phyloP scores from a whole-genome alignment of 179 eudicot genomes.

The Silene noctiflora region DNA sequence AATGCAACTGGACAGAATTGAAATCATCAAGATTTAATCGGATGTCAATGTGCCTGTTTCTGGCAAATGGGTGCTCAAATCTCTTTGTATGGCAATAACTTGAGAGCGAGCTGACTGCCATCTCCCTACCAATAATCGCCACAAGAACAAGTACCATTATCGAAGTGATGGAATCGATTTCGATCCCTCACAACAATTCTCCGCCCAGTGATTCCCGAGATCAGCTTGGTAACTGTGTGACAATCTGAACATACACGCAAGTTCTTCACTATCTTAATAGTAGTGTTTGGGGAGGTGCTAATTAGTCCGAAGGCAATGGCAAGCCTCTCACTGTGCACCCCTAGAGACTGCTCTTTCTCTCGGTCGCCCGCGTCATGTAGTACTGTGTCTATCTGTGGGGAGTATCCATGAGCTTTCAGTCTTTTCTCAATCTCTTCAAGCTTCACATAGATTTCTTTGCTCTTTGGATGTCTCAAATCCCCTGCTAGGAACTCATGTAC shows the following conservation, averaged over 20 bases:
- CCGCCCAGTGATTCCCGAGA: slow-evolving; percentile 54
- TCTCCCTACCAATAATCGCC: slow-evolving; percentile 55
- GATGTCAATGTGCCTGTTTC: neutral
- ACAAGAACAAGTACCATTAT: slow-evolving; percentile 57
- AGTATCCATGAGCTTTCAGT: slow-evolving; percentile 44
- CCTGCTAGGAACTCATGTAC: slow-evolving; percentile 76
- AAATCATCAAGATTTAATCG: neutral
- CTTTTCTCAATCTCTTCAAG: slow-evolving; percentile 47
- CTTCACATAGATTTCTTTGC: slow-evolving; percentile 58
- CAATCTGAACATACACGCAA: slow-evolving; percentile 60
- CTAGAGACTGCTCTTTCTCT: slow-evolving; percentile 50
- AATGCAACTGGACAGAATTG: neutral
- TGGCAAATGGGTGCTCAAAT: neutral
- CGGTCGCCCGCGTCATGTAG: slow-evolving; percentile 42
- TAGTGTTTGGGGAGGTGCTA: slow-evolving; percentile 48
- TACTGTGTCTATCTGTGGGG: slow-evolving; percentile 44
- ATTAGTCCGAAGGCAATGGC: slow-evolving; percentile 64
- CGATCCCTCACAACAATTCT: slow-evolving; percentile 60
- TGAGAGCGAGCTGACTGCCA: neutral
- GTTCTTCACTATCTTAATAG: slow-evolving; percentile 61
- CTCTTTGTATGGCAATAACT: neutral
- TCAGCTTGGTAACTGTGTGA: slow-evolving; percentile 53
- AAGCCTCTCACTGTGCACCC: slow-evolving; percentile 62
- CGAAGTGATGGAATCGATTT: slow-evolving; percentile 60
- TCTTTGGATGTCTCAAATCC: slow-evolving; percentile 56